Evolutionary conservation across 345 rosid genomes (phyloP), one percentile per base, ranked within the genome.

Genomic region (Noccaea bulbosa): DNA sequence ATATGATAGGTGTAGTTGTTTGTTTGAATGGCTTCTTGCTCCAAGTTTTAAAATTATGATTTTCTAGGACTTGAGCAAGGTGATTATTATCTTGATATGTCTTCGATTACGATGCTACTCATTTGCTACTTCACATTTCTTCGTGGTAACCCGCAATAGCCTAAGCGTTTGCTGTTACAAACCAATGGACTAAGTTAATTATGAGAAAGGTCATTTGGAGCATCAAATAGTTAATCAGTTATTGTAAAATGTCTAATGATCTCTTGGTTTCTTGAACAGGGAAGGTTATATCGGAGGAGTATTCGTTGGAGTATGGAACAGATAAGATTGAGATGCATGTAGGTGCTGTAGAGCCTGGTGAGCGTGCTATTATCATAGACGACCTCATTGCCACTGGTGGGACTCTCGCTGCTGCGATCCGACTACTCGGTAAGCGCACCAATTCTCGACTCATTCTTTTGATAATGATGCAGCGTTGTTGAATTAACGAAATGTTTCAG

Each of bases 381-480:
- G 99, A 94, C 74, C 98, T 94, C 49, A 82, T 94, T 78, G 99
- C 99, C 41, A 94, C 99, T 1, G 99, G 99, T 50, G 99, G 99
- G 11, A 94, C 99, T 51, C 81, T 94, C 54, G 55, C 77, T 71
- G 99, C 99, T 70, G 99, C 99, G 40, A 80, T 88, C 87, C 93
- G 75, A 52, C 99, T 94, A 55, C 93, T 94, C 16, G 99, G 99
- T 94, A 88, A 8, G 60, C 35, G 22, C 58, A 47, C 40, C 11
- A 40, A 43, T 27, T 2, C n/a, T n/a, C n/a, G n/a, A n/a, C n/a
- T n/a, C n/a, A n/a, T n/a, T n/a, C 3, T 39, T 12, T 71, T 11
- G 66, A 5, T 71, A n/a, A 11, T 11, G 57, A 11, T 11, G 57
- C 64, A 4, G 3, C 43, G 14, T 54, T 53, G 22, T 22, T 7